Evolutionary conservation across 2,329 filamentous ascomycete species (phyloP).

Genomic region (Nigrospora osmanthi): DNA sequence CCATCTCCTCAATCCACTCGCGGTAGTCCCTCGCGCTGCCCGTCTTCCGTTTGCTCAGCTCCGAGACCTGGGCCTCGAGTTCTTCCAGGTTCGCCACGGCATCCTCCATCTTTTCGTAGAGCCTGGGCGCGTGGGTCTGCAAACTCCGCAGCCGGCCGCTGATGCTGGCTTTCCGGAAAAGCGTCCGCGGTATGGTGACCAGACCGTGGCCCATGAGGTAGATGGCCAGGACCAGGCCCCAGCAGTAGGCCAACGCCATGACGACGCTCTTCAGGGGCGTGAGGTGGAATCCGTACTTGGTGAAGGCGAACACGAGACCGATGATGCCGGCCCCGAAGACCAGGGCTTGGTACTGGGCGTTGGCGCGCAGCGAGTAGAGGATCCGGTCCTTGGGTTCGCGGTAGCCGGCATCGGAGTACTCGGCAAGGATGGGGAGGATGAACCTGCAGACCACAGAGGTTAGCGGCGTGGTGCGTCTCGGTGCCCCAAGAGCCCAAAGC

Average conservation of each 20-base stretch:
- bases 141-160: constrained; percentile 66
- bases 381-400: constrained; percentile 76
- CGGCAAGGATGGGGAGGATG: constrained; percentile 84
- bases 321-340: constrained; percentile 62
- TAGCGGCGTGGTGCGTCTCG: not conserved
- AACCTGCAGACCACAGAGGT: constrained; percentile 47
- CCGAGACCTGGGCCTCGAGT: constrained; percentile 71
- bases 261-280: constrained; percentile 72
- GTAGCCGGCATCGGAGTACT: constrained; percentile 92
- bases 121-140: constrained; percentile 69
- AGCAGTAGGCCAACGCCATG: constrained; percentile 93
- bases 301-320: constrained; percentile 76
- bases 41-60: constrained; percentile 73
- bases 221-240: constrained; percentile 84
- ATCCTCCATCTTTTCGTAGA: constrained; percentile 84
- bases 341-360: constrained; percentile 82
- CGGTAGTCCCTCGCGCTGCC: constrained; percentile 68
- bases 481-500: constrained; percentile 8
- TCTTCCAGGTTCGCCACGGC: constrained; percentile 72
- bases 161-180: constrained; percentile 74
- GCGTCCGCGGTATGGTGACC: constrained; percentile 76
- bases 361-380: constrained; percentile 76
- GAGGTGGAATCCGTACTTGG: constrained; percentile 66
- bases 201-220: constrained; percentile 97
- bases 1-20: constrained; percentile 94